Conservation (phyloP, 768 basidiomycete genomes). For the Pisolithus microcarpus region DNA sequence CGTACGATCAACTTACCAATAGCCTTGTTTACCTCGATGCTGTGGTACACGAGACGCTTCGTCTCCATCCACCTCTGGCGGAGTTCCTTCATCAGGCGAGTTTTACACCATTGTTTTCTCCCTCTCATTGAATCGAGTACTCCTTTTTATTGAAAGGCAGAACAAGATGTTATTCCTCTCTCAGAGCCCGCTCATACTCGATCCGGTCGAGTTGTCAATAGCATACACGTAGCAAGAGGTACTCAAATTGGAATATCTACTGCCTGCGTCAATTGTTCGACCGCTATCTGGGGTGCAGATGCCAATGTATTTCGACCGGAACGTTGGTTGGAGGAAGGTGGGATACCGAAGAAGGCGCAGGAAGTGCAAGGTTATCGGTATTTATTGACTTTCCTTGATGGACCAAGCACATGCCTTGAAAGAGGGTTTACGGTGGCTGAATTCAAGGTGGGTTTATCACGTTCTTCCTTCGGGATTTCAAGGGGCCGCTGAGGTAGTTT, state of each 20-base stretch:
- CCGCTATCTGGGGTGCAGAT: conserved; percentile 53
- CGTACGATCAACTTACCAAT: conserved; percentile 45
- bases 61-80: conserved; percentile 27
- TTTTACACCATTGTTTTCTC: neutral
- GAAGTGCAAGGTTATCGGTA: conserved; percentile 34
- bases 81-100: conserved; percentile 13
- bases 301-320: conserved; percentile 55
- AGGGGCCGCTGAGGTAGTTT: too few relatives aligned
- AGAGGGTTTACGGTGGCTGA: too few relatives aligned
- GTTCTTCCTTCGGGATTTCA: too few relatives aligned
- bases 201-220: conserved; percentile 7
- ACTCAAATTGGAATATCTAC: conserved; percentile 39
- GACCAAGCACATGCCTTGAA: conserved; percentile 39
- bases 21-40: conserved; percentile 50
- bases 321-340: conserved; percentile 45
- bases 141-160: conserved; percentile 26
- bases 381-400: conserved; percentile 39
- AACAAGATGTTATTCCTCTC: conserved; percentile 53
- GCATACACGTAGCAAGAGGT: conserved; percentile 46
- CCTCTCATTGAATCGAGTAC: neutral
- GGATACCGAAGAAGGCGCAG: conserved; percentile 18
- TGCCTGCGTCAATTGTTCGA: conserved; percentile 41
- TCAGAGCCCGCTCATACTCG: conserved; percentile 37
- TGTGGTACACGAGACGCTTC: conserved; percentile 27
- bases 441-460: too few relatives aligned